Evolutionary conservation across 139 green algal genomes (phyloP).

Genomic region (Picocystis salinarum): DNA sequence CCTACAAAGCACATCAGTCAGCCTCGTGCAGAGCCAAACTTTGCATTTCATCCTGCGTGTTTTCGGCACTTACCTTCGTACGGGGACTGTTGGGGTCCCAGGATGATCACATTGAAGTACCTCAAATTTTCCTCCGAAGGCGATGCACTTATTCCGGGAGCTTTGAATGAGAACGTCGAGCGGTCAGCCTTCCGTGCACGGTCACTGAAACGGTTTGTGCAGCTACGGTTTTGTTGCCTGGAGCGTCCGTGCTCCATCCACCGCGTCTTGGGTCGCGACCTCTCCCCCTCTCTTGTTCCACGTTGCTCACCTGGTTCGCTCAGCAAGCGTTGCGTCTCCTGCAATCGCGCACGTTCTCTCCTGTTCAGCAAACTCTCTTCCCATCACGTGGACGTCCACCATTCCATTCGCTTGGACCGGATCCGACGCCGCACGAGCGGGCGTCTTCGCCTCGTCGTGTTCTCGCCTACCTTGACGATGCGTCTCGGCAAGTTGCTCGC

Average conservation of each 20-base stretch:
- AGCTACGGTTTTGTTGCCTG: too few relatives aligned
- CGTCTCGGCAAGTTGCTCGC: conserved; percentile 46
- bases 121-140: conserved; percentile 90
- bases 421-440: too few relatives aligned
- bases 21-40: not conserved
- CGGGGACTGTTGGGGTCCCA: conserved; percentile 66
- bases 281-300: too few relatives aligned
- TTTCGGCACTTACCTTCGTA: conserved; percentile 63
- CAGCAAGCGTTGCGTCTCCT: conserved; percentile 94
- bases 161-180: too few relatives aligned
- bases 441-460: too few relatives aligned
- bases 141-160: conserved; percentile 82
- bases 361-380: too few relatives aligned
- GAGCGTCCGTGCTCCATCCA: too few relatives aligned
- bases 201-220: too few relatives aligned
- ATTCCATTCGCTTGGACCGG: too few relatives aligned
- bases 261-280: too few relatives aligned
- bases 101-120: conserved; percentile 97
- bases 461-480: conserved; percentile 45
- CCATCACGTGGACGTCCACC: too few relatives aligned
- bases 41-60: not conserved
- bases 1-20: conserved; percentile 23
- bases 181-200: too few relatives aligned
- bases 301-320: conserved; percentile 85
- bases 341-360: conserved; percentile 8